phyloP scores from a whole-genome alignment of 768 basidiomycete species.

The Galerina sulciceps region DNA sequence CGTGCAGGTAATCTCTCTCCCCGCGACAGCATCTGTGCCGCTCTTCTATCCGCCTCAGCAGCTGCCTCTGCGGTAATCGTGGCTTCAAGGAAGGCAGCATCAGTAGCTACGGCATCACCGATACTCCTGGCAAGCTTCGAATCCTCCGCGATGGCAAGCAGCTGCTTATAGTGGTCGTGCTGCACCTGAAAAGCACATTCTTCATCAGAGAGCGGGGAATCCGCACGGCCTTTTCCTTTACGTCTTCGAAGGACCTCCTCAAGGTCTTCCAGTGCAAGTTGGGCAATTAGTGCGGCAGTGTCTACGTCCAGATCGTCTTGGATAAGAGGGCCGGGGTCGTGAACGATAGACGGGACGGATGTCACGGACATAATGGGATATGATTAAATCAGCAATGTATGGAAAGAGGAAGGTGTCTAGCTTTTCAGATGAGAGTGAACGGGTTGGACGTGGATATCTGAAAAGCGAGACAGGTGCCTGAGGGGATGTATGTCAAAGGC shows the following conservation, averaged over 20 bases:
- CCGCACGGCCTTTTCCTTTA: constrained; percentile 44
- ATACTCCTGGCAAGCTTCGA: constrained; percentile 45
- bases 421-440: constrained; percentile 3
- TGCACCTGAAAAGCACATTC: constrained; percentile 51
- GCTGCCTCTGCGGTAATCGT: constrained; percentile 36
- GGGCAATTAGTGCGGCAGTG: constrained; percentile 42
- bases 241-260: constrained; percentile 21
- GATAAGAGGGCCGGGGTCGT: background rate
- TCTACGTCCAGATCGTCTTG: constrained; percentile 32
- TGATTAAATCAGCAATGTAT: too few species aligned
- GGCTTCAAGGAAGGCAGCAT: constrained; percentile 34
- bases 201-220: constrained; percentile 40
- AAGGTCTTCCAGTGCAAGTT: constrained; percentile 47
- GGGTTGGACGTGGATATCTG: background rate
- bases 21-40: constrained; percentile 40
- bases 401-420: background rate
- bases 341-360: background rate
- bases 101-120: constrained; percentile 40
- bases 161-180: constrained; percentile 33
- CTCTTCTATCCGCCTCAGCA: constrained; percentile 44
- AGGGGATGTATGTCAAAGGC: background rate
- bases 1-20: constrained; percentile 33
- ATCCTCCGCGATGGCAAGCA: constrained; percentile 38
- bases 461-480: constrained; percentile 3
- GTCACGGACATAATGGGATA: background rate